Conservation (phyloP, 352 stramenopile species). For the Lagenidium giganteum region DNA sequence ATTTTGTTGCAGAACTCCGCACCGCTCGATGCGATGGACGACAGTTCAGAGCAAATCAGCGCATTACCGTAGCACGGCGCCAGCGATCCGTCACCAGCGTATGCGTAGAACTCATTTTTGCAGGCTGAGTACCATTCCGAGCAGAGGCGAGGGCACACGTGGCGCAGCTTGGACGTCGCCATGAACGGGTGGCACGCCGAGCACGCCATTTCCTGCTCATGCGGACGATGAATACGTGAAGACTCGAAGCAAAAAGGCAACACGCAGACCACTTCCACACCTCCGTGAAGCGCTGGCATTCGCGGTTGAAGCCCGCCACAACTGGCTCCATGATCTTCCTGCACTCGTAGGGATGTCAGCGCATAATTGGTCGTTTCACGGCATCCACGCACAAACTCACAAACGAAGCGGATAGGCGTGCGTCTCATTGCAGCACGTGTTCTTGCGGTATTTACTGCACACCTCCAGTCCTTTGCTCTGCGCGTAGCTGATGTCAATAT, state of each 20-base stretch:
- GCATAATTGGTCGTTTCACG: neutral
- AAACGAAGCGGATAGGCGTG: slow-evolving; percentile 55
- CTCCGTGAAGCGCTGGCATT: slow-evolving; percentile 59
- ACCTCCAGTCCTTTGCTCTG: slow-evolving; percentile 65
- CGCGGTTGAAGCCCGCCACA: slow-evolving; percentile 65
- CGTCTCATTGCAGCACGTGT: slow-evolving; percentile 78
- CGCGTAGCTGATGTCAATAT: neutral
- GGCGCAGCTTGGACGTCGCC: slow-evolving; percentile 69
- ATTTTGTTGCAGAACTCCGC: slow-evolving; percentile 72
- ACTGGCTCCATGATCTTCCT: slow-evolving; percentile 79
- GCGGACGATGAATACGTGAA: neutral
- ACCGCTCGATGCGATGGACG: slow-evolving; percentile 41
- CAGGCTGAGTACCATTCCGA: slow-evolving; percentile 72
- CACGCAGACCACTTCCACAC: slow-evolving; percentile 8
- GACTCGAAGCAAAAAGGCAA: neutral
- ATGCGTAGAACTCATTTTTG: slow-evolving; percentile 71
- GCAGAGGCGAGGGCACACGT: slow-evolving; percentile 67
- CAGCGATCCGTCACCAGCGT: slow-evolving; percentile 47
- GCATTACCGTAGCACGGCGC: slow-evolving; percentile 80
- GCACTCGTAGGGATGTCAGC: neutral
- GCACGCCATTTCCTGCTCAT: slow-evolving; percentile 66
- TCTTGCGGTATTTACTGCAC: slow-evolving; percentile 76
- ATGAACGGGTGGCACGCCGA: slow-evolving; percentile 78
- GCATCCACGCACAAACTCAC: slow-evolving; percentile 23
- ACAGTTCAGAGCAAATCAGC: slow-evolving; percentile 72